Evolutionary conservation across 2,329 filamentous ascomycete species (phyloP).

Genomic region (Verticillium tricorpus): DNA sequence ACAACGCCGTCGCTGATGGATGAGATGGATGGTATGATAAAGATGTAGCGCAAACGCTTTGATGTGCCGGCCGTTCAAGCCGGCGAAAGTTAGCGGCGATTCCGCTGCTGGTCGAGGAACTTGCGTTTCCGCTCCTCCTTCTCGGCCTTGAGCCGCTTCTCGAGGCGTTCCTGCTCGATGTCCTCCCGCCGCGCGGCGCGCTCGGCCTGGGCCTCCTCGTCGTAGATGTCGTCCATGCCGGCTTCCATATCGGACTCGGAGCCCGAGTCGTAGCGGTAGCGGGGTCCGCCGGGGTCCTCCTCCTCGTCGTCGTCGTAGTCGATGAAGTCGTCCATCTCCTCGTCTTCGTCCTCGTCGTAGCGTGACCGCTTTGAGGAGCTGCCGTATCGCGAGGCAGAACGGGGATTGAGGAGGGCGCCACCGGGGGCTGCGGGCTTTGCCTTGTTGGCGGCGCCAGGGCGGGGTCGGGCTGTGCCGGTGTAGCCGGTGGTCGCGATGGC

Average conservation of each 20-base stretch:
- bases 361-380: constrained; percentile 26
- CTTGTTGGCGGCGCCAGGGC: constrained; percentile 31
- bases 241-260: constrained; percentile 76
- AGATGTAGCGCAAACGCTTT: neutral
- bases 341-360: constrained; percentile 58
- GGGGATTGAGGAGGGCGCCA: constrained; percentile 32
- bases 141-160: constrained; percentile 55
- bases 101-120: constrained; percentile 22
- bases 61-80: neutral
- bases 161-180: constrained; percentile 56
- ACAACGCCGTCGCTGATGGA: constrained; percentile 37
- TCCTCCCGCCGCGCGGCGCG: constrained; percentile 64
- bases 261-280: constrained; percentile 57
- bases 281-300: constrained; percentile 27
- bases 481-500: constrained; percentile 61
- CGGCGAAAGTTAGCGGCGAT: neutral
- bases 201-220: constrained; percentile 63
- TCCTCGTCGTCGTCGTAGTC: constrained; percentile 57
- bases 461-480: constrained; percentile 59
- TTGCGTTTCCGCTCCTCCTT: constrained; percentile 52
- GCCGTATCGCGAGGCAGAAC: constrained; percentile 16
- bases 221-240: constrained; percentile 67
- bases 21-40: neutral
- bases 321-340: constrained; percentile 58
- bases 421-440: constrained; percentile 28